Percentiles rank a stretch among this genome's conserved stretches.
phyloP scores from a whole-genome alignment of 352 stramenopile species.

The Pythium inflatum region DNA sequence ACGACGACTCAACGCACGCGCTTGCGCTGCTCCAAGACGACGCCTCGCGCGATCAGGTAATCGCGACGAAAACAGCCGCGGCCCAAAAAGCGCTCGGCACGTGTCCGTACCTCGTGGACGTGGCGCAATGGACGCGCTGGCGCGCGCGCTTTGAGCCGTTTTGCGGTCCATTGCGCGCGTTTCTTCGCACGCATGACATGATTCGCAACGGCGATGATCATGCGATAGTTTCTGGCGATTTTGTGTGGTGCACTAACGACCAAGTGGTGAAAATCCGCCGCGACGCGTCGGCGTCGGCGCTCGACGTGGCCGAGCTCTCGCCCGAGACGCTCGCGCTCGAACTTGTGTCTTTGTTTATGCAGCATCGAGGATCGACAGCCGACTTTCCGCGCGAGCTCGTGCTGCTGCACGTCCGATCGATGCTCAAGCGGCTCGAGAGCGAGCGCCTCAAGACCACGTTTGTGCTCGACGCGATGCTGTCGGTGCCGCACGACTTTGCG shows the following conservation, averaged over 20 bases:
- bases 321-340: slow-evolving; percentile 50
- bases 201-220: slow-evolving; percentile 66
- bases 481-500: slow-evolving; percentile 57
- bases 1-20: slow-evolving; percentile 1
- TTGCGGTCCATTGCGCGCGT: slow-evolving; percentile 63
- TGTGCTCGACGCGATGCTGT: slow-evolving; percentile 58
- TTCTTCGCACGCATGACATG: slow-evolving; percentile 84
- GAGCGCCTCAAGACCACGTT: slow-evolving; percentile 25
- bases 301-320: slow-evolving; percentile 22
- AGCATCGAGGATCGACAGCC: slow-evolving; percentile 40
- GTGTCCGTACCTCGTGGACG: slow-evolving; percentile 69
- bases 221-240: slow-evolving; percentile 38
- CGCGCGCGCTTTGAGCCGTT: slow-evolving; percentile 46
- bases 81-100: slow-evolving; percentile 49
- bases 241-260: slow-evolving; percentile 72
- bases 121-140: slow-evolving; percentile 39
- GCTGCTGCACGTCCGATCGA: slow-evolving; percentile 58
- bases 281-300: slow-evolving; percentile 25
- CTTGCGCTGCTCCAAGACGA: slow-evolving; percentile 22
- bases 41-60: slow-evolving; percentile 42
- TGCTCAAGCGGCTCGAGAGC: slow-evolving; percentile 31
- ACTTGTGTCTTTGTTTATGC: slow-evolving; percentile 69
- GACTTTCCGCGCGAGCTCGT: slow-evolving; percentile 75
- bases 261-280: slow-evolving; percentile 58
- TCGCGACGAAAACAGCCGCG: slow-evolving; percentile 44